These are phyloP conservation scores for Penicillium sp. DNA, from an alignment of 2,329 filamentous ascomycete species.

Conservation along the genomic window DNA sequence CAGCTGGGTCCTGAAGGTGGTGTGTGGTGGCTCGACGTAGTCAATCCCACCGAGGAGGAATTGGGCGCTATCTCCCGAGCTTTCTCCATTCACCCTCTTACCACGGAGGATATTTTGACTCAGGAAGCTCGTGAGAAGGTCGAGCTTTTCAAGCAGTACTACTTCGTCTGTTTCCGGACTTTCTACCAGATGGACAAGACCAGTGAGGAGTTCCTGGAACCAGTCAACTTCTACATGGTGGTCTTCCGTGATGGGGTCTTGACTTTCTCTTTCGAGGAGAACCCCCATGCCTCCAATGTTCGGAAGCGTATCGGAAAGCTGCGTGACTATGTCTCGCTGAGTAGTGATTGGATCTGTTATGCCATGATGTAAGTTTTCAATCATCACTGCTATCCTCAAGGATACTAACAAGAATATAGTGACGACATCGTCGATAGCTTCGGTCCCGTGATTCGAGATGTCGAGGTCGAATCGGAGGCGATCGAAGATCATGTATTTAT, in stretches of 20 bases:
- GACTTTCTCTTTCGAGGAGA: slow-evolving; percentile 89
- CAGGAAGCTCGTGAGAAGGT: slow-evolving; percentile 98
- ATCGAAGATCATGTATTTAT: slow-evolving; percentile 97
- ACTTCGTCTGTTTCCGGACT: slow-evolving; percentile 95
- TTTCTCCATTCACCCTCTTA: slow-evolving; percentile 93
- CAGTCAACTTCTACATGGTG: slow-evolving; percentile 94
- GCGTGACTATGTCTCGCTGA: slow-evolving; percentile 91
- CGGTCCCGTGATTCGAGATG: slow-evolving; percentile 80
- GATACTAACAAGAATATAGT: slow-evolving; percentile 42
- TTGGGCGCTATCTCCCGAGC: slow-evolving; percentile 85
- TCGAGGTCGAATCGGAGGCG: slow-evolving; percentile 83
- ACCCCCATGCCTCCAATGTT: slow-evolving; percentile 83
- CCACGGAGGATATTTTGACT: slow-evolving; percentile 91
- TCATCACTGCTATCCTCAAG: slow-evolving; percentile 7
- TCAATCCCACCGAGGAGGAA: slow-evolving; percentile 85
- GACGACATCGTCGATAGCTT: slow-evolving; percentile 98
- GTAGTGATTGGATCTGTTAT: slow-evolving; percentile 98
- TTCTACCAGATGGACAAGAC: slow-evolving; percentile 81
- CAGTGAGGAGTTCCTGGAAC: slow-evolving; percentile 81
- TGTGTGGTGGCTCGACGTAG: slow-evolving; percentile 98
- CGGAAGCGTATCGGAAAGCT: slow-evolving; percentile 87
- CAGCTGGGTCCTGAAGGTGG: slow-evolving; percentile 68
- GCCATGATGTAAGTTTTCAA: slow-evolving; percentile 78
- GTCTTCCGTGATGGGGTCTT: slow-evolving; percentile 94
- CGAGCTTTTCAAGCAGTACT: slow-evolving; percentile 94